phyloP scores from a whole-genome alignment of 108 stramenopile genomes.

The Discostella pseudostelligera region DNA sequence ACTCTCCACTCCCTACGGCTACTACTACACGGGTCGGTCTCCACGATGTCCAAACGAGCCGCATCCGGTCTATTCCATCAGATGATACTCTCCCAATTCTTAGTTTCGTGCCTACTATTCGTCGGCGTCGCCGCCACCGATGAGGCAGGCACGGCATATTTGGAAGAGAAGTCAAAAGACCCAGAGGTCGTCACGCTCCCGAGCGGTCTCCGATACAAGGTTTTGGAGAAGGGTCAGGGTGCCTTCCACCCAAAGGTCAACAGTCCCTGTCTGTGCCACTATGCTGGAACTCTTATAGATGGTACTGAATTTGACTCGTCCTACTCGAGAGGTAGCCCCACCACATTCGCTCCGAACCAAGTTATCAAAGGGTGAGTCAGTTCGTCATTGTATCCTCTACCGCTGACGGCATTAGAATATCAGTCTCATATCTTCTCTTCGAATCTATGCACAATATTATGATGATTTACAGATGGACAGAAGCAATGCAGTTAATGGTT shows the following conservation, averaged over 20 bases:
- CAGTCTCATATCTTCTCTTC: background rate
- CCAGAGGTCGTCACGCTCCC: slow-evolving; percentile 70
- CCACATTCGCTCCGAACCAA: slow-evolving; percentile 90
- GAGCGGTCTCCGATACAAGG: slow-evolving; percentile 87
- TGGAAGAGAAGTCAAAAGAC: slow-evolving; percentile 73
- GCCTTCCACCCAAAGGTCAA: slow-evolving; percentile 59
- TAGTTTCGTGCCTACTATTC: slow-evolving; percentile 13
- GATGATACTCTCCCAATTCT: slow-evolving; percentile 12
- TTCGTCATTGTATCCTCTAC: no score
- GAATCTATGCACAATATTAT: background rate
- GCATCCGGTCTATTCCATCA: slow-evolving; percentile 13
- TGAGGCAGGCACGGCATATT: slow-evolving; percentile 67
- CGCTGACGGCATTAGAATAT: background rate
- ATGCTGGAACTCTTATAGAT: slow-evolving; percentile 86
- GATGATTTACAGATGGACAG: slow-evolving; percentile 59
- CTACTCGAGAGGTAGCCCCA: slow-evolving; percentile 84
- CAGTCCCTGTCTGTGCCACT: slow-evolving; percentile 86
- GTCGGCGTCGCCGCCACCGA: slow-evolving; percentile 58
- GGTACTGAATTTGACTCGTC: slow-evolving; percentile 87
- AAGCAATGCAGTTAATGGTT: slow-evolving; percentile 85
- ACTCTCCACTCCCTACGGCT: no score
- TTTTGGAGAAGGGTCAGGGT: slow-evolving; percentile 67
- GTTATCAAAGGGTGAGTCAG: slow-evolving; percentile 83
- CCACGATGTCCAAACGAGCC: background rate
- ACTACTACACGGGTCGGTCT: no score